Conservation (phyloP, 257 asterid genomes). For the Salvia miltiorrhiza region DNA sequence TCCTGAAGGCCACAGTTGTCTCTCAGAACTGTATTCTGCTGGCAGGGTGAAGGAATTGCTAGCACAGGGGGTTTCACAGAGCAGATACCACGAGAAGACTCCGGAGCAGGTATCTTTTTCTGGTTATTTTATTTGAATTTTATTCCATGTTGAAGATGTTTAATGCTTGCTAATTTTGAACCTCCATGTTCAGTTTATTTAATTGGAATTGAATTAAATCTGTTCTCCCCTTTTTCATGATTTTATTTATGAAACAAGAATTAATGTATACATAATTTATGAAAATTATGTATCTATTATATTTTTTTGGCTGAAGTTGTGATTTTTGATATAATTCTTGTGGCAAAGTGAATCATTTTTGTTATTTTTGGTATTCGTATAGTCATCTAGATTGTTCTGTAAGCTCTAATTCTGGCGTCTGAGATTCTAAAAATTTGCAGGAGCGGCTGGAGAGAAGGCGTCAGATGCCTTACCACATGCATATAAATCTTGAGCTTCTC, state of each 20-base stretch:
- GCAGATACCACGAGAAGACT: conserved; percentile 91
- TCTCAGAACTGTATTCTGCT: conserved; percentile 83
- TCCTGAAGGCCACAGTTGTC: conserved; percentile 75
- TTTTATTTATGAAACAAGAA: not conserved
- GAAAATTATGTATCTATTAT: too few species aligned
- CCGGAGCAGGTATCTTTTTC: conserved; percentile 78
- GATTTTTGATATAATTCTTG: not conserved
- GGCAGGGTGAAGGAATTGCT: conserved; percentile 94
- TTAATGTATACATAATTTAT: not conserved
- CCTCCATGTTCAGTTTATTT: not conserved
- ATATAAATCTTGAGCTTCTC: conserved; percentile 93
- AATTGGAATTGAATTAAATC: not conserved
- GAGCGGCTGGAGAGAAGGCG: conserved; percentile 95
- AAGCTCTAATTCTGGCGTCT: not conserved
- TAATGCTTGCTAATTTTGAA: not conserved
- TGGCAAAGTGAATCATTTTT: not conserved
- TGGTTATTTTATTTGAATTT: not conserved
- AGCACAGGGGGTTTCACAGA: conserved; percentile 95
- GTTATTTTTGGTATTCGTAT: not conserved
- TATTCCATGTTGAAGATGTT: not conserved
- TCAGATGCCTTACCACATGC: conserved; percentile 99
- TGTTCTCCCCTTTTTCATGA: not conserved
- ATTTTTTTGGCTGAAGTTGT: not conserved
- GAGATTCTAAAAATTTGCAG: conserved; percentile 33
- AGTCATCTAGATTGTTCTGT: not conserved